Evolutionary conservation across 140 eudicot genomes (phyloP).

Genomic region (Oenanthe javanica): DNA sequence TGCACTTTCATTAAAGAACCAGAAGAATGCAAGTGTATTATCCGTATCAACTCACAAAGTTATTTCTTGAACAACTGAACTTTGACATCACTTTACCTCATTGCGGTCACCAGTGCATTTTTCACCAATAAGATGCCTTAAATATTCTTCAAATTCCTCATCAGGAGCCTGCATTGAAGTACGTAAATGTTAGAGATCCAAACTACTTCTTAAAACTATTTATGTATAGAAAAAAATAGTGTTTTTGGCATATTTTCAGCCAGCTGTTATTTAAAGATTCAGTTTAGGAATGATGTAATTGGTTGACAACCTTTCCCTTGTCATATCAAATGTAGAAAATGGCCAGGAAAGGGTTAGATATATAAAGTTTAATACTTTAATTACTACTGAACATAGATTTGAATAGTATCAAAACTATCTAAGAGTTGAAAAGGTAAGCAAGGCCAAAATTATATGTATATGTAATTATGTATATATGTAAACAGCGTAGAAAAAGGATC

Average conservation of each 20-base stretch:
- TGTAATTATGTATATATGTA: not conserved
- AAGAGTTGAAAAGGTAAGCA: not conserved
- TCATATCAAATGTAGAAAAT: not conserved
- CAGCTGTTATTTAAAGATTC: not conserved
- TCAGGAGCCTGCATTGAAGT: slow-evolving; percentile 76
- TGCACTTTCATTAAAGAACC: not conserved
- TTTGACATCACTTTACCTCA: slow-evolving; percentile 46
- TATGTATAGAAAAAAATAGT: not conserved
- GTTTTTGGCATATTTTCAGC: not conserved
- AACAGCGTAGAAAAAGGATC: not conserved
- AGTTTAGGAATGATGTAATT: no score
- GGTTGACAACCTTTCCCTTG: not conserved
- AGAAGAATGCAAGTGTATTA: not conserved
- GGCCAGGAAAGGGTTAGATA: not conserved
- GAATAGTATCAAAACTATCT: not conserved
- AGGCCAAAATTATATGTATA: not conserved
- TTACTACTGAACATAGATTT: not conserved
- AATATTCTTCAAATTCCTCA: slow-evolving; percentile 91
- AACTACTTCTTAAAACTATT: not conserved
- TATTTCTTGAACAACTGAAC: not conserved
- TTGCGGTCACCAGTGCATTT: slow-evolving; percentile 74
- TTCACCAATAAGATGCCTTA: slow-evolving; percentile 61
- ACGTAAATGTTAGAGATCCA: not conserved
- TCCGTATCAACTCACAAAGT: not conserved
- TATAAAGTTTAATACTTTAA: not conserved